Evolutionary conservation across 768 basidiomycete genomes (phyloP), one percentile per base, ranked within the genome.

Genomic region (Suillus placidus): DNA sequence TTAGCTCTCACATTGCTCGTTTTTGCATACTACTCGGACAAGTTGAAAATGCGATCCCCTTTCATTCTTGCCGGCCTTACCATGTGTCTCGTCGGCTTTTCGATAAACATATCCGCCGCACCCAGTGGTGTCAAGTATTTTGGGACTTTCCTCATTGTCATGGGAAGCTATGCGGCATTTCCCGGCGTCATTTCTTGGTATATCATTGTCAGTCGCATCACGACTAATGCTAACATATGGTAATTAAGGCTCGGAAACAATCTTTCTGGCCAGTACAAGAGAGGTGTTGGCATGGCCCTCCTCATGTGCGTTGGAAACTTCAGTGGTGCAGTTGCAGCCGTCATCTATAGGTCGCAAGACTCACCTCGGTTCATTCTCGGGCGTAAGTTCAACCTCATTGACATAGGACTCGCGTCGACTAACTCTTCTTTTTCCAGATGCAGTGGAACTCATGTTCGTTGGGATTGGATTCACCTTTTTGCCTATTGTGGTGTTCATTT

Each of bases 301-400:
- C 86, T 88, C n/a, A 87, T 90, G 34, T 86, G 87, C 8, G 80
- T 89, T 23, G 89, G 88, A 0, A 89, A 90, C 70, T 84, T 90
- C 67, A 80, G 83, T 34, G 88, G 87, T 4, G 85, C 85, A 0
- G 84, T 89, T 62, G 84, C 88, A 4, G 81, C 82, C 18, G 87
- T 86, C 67, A 84, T 90, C 13, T 90, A 85, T 71, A 81, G 88
- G 12, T 70, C 83, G 0, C 79, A 81, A 65, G 90, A 90, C 69
- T 76, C 79, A 8, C 89, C 89, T 12, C 80, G 86, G 1, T 91
- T 85, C 71, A 74, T 85, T 38, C 69, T 88, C 47, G 89, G 90
- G 20, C 85, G 88, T 88, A 71, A 68, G 86, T 42, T 26, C 30
- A 37, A 20, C 26, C 56, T 32, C 56, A 20, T 6, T 16, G 26